Percentiles rank a stretch among this genome's conserved stretches.
Conservation (phyloP, 1,284 basidiomycete genomes). For the Erythrobasidium hasegawianum region DNA sequence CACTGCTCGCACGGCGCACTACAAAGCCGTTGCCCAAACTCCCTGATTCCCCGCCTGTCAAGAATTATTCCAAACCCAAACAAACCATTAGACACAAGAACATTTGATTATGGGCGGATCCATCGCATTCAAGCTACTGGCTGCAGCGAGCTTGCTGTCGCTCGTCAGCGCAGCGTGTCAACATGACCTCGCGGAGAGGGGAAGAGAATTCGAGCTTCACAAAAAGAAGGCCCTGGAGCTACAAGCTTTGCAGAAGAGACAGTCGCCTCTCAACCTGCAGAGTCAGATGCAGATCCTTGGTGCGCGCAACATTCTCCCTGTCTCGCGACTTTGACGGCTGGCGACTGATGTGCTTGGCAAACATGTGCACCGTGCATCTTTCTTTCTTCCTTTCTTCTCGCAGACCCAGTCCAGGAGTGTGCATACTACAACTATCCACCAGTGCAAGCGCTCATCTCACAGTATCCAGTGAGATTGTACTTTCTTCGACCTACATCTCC, state of each 20-base stretch:
- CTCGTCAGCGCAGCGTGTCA: slow-evolving; percentile 25
- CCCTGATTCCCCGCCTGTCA: background rate
- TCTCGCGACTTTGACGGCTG: background rate
- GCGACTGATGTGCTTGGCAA: background rate
- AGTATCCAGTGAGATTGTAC: slow-evolving; percentile 6
- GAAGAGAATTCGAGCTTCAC: background rate
- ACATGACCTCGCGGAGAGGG: slow-evolving; percentile 11
- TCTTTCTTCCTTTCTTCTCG: background rate
- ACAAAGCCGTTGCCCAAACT: background rate
- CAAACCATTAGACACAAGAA: background rate
- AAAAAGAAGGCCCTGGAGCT: background rate
- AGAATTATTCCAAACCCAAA: background rate
- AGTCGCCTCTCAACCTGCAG: slow-evolving; percentile 4
- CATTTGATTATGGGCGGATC: background rate
- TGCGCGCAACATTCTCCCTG: background rate
- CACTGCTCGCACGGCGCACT: too few relatives aligned
- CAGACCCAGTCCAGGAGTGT: slow-evolving; percentile 23
- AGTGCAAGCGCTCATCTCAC: background rate
- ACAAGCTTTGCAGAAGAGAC: background rate
- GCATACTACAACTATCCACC: slow-evolving; percentile 2
- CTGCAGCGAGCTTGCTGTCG: background rate
- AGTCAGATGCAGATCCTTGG: background rate
- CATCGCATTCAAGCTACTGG: background rate
- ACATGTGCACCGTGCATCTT: background rate
- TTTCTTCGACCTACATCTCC: background rate